Evolutionary conservation across 73 alveolate species (phyloP).

Genomic region (Symbiodinium pilosum): DNA sequence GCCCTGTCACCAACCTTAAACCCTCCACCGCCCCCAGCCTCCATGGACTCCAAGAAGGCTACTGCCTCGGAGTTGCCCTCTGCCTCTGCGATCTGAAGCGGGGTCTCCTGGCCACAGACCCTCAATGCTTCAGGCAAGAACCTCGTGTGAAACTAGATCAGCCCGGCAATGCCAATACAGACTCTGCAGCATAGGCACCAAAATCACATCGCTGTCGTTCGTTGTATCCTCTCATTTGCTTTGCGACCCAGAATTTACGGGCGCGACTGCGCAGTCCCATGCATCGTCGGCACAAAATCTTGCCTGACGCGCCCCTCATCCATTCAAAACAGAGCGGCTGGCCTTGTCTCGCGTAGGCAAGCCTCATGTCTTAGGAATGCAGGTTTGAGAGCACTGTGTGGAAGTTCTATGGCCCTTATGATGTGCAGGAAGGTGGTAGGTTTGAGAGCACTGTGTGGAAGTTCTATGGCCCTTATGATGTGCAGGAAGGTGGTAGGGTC

Average conservation of each 20-base stretch:
- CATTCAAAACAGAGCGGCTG: background rate
- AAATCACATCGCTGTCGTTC: background rate
- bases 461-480: too few relatives aligned
- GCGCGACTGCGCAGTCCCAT: too few relatives aligned
- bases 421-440: too few relatives aligned
- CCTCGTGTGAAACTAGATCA: too few relatives aligned
- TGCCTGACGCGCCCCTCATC: too few relatives aligned
- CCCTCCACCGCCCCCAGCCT: background rate
- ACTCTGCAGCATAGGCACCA: background rate
- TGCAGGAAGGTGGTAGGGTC: too few relatives aligned
- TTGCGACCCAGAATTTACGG: too few relatives aligned
- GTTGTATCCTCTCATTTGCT: too few relatives aligned
- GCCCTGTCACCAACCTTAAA: background rate
- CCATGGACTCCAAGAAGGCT: slow-evolving; percentile 52
- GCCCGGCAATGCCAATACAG: too few relatives aligned
- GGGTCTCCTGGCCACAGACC: slow-evolving; percentile 38
- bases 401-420: too few relatives aligned
- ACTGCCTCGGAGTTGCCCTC: slow-evolving; percentile 61
- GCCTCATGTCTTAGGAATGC: slow-evolving; percentile 31
- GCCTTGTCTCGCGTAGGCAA: slow-evolving; percentile 85
- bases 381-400: background rate
- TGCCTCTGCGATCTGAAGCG: slow-evolving; percentile 78
- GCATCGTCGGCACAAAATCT: too few relatives aligned
- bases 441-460: background rate
- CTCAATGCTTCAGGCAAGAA: background rate